Conservation (phyloP, 2,329 filamentous ascomycete species). For the Colletotrichum sp. region DNA sequence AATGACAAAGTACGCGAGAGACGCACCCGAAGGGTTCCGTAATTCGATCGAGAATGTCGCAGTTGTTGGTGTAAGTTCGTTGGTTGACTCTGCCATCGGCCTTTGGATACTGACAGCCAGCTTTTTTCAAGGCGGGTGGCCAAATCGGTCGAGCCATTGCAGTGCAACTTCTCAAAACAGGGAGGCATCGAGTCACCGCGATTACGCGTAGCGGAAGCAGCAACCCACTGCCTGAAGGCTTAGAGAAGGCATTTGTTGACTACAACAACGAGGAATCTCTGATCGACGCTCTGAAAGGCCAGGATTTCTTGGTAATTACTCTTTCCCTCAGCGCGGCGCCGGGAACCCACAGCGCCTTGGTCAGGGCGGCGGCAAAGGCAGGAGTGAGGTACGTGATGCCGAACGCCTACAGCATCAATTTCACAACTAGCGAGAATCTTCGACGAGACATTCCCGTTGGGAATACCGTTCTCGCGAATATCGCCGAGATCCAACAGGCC, state of each 20-base stretch:
- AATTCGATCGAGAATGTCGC: slow-evolving; percentile 48
- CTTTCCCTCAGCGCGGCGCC: slow-evolving; percentile 38
- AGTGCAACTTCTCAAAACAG: slow-evolving; percentile 46
- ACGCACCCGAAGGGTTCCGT: neutral
- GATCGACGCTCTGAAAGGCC: slow-evolving; percentile 50
- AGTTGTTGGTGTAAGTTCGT: slow-evolving; percentile 49
- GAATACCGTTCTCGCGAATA: slow-evolving; percentile 29
- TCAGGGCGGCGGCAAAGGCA: slow-evolving; percentile 53
- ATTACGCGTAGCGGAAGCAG: slow-evolving; percentile 50
- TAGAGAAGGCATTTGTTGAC: slow-evolving; percentile 44
- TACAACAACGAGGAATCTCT: slow-evolving; percentile 47
- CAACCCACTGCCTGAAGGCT: slow-evolving; percentile 43
- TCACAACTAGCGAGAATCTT: slow-evolving; percentile 10
- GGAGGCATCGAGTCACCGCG: slow-evolving; percentile 57
- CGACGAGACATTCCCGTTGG: slow-evolving; percentile 36
- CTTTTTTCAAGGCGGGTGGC: slow-evolving; percentile 37
- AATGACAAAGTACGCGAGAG: neutral
- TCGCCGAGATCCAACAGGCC: neutral
- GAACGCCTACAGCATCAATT: slow-evolving; percentile 41
- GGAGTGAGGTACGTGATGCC: slow-evolving; percentile 57
- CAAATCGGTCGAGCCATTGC: slow-evolving; percentile 43
- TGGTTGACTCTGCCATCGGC: neutral
- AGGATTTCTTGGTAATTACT: slow-evolving; percentile 58
- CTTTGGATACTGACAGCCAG: slow-evolving; percentile 2
- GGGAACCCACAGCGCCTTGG: slow-evolving; percentile 47